Conservation (phyloP, 129 eudicot species). For the Kitagawia praeruptora region DNA sequence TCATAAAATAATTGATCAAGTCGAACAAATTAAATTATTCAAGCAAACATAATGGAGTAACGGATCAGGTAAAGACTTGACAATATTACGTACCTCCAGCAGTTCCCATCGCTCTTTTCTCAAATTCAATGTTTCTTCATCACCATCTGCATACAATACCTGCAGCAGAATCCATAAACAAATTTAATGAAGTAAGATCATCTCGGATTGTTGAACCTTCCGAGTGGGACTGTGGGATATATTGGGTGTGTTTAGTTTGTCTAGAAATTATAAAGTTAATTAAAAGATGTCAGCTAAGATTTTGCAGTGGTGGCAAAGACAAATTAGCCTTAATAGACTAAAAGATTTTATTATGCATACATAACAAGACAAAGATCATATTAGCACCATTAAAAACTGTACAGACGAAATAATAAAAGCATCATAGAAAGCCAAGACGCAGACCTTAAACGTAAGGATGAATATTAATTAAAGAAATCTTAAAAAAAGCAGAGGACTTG, state of each 20-base stretch:
- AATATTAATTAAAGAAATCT: not conserved
- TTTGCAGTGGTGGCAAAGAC: not conserved
- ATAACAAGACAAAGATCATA: not conserved
- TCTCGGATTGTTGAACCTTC: not conserved
- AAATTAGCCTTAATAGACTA: not conserved
- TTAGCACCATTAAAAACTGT: not conserved
- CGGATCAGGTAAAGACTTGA: not conserved
- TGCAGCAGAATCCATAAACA: slow-evolving; percentile 17
- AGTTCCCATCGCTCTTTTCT: not conserved
- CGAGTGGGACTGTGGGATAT: not conserved
- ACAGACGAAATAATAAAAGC: not conserved
- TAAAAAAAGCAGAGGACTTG: not conserved
- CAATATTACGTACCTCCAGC: slow-evolving; percentile 4
- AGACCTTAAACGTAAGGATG: not conserved
- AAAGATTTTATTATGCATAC: not conserved
- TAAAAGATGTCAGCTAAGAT: too few relatives aligned
- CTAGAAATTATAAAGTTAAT: not conserved
- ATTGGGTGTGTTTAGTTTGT: not conserved
- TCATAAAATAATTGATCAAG: not conserved
- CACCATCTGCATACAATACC: slow-evolving; percentile 74
- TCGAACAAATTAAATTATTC: slow-evolving; percentile 16
- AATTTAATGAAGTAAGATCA: slow-evolving; percentile 1
- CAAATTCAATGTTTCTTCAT: slow-evolving; percentile 39
- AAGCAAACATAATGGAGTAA: not conserved
- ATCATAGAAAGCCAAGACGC: not conserved